Percentiles rank a stretch among this genome's conserved stretches.
These are phyloP conservation scores for Yamadazyma nakazawae DNA, from an alignment of 805 yeast species.

Conservation along the genomic window DNA sequence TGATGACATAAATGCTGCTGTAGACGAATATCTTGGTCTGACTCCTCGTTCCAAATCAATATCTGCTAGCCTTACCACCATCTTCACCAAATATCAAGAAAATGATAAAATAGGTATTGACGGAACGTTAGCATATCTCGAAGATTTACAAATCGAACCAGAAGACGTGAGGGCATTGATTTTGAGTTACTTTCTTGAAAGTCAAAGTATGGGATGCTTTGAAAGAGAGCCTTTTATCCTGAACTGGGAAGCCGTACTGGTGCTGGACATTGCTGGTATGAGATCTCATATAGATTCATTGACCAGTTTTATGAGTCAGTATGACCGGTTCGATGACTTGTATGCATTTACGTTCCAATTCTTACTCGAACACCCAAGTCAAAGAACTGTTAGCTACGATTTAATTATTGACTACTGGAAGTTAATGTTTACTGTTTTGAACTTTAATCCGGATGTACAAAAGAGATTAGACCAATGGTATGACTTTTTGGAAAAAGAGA, in stretches of 20 bases:
- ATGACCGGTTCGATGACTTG: conserved; percentile 48
- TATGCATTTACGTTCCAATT: conserved; percentile 73
- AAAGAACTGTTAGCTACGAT: conserved; percentile 53
- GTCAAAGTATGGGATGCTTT: conserved; percentile 67
- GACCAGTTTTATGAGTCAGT: conserved; percentile 10
- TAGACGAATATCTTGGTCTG: conserved; percentile 25
- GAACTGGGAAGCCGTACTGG: conserved; percentile 50
- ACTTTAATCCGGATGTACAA: conserved; percentile 5
- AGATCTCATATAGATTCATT: conserved; percentile 17
- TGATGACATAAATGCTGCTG: conserved; percentile 29
- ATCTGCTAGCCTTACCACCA: conserved; percentile 20
- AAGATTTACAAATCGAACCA: conserved; percentile 64
- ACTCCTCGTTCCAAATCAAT: conserved; percentile 1
- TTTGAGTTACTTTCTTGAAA: conserved; percentile 63
- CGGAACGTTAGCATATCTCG: conserved; percentile 68
- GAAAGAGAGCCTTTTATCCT: conserved; percentile 45
- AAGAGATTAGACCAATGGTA: conserved; percentile 55
- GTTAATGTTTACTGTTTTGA: conserved; percentile 47
- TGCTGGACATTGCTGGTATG: conserved; percentile 46
- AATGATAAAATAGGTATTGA: conserved; percentile 60
- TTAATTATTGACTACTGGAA: conserved; percentile 77
- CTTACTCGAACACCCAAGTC: conserved; percentile 53
- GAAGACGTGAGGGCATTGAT: conserved; percentile 74
- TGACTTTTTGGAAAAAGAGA: conserved; percentile 46
- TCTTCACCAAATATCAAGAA: conserved; percentile 36